phyloP scores from a whole-genome alignment of 1,284 basidiomycete genomes.

The Austropuccinia psidii region DNA sequence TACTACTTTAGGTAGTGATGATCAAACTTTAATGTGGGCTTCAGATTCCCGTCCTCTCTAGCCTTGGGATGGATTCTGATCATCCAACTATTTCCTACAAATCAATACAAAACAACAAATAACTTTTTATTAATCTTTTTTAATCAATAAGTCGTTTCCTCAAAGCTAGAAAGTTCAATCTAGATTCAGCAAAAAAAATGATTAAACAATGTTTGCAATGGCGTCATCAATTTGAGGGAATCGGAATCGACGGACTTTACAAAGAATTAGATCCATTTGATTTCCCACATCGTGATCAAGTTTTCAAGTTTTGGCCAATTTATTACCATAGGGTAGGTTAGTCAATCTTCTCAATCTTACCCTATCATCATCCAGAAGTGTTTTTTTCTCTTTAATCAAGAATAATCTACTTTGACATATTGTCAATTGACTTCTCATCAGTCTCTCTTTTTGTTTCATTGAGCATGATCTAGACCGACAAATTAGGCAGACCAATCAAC shows the following conservation, averaged over 20 bases:
- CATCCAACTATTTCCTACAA: not conserved
- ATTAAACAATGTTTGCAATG: slow-evolving; percentile 34
- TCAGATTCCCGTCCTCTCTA: not conserved
- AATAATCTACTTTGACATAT: too few species aligned
- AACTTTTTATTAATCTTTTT: not conserved
- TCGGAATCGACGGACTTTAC: slow-evolving; percentile 37
- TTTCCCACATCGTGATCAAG: slow-evolving; percentile 32
- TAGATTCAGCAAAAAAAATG: slow-evolving; percentile 30
- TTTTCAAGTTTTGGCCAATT: slow-evolving; percentile 38
- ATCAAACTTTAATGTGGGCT: slow-evolving; percentile 34
- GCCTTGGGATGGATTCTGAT: not conserved
- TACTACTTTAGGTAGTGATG: slow-evolving; percentile 31
- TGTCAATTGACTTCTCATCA: too few species aligned
- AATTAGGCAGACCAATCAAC: slow-evolving; percentile 37
- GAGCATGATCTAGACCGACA: slow-evolving; percentile 21
- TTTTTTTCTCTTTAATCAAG: not conserved
- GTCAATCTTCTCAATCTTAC: not conserved
- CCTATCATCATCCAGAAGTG: not conserved
- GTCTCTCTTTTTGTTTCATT: too few species aligned
- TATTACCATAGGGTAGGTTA: slow-evolving; percentile 31
- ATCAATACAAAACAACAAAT: not conserved
- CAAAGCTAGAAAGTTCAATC: slow-evolving; percentile 34
- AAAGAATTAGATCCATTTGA: slow-evolving; percentile 37
- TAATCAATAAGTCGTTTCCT: slow-evolving; percentile 34
- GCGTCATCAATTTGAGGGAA: slow-evolving; percentile 36